A percentile compares a stretch with the other conserved stretches of the same genome.
Conservation (phyloP, 306 rosid species). For the Herpetospermum pedunculosum region DNA sequence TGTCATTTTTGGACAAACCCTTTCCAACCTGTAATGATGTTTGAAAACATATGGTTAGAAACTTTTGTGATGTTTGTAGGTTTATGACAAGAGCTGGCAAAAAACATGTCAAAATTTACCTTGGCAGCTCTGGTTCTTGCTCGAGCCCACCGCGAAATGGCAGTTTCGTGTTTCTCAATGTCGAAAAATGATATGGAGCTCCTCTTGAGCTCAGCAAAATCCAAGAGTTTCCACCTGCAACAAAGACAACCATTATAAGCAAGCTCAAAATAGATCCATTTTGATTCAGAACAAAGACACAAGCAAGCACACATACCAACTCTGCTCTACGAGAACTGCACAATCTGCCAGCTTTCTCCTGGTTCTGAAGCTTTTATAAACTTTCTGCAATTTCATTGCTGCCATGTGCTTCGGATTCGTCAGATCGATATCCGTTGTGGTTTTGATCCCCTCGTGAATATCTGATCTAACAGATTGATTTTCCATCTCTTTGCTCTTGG, state of each 20-base stretch:
- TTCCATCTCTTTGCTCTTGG: not conserved
- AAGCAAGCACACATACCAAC: constrained; percentile 15
- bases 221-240: constrained; percentile 15
- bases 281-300: not conserved
- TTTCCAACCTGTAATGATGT: constrained; percentile 29
- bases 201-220: constrained; percentile 17
- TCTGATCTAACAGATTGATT: not conserved
- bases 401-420: constrained; percentile 8
- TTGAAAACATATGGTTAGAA: not conserved
- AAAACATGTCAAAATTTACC: not conserved
- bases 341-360: constrained; percentile 33
- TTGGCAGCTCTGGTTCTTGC: constrained; percentile 18
- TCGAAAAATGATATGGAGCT: constrained; percentile 16
- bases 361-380: constrained; percentile 29
- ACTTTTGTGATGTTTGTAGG: not conserved
- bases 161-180: constrained; percentile 15
- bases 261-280: not conserved
- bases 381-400: constrained; percentile 38
- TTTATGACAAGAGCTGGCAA: not conserved
- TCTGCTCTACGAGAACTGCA: constrained; percentile 27
- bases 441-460: not conserved
- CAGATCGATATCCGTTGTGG: not conserved
- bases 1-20: constrained; percentile 24
- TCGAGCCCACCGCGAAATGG: constrained; percentile 18
- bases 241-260: not conserved